Evolutionary conservation across 2,329 filamentous ascomycete genomes (phyloP).

Genomic region (Proliferodiscus dingleyae): DNA sequence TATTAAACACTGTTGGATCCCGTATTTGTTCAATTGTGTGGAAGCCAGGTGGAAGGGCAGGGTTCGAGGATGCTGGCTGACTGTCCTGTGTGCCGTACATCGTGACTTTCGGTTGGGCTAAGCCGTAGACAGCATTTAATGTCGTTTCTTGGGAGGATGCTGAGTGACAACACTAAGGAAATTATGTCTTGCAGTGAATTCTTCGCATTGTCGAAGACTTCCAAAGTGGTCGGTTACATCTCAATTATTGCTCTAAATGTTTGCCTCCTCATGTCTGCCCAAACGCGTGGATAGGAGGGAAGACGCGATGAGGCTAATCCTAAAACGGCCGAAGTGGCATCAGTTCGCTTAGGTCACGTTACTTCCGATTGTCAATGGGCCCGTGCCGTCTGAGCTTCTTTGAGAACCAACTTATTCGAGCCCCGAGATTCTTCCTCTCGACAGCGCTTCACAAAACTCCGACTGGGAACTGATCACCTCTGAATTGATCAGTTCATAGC

Average conservation of each 20-base stretch:
- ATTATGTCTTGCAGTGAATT: no score
- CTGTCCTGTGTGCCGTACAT: conserved; percentile 5
- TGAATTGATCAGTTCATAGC: conserved; percentile 11
- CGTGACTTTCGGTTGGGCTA: not conserved
- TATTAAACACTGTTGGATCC: no score
- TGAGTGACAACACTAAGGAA: no score
- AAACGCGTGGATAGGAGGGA: conserved; percentile 1
- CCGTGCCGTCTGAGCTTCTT: conserved; percentile 13
- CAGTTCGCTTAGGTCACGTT: no score
- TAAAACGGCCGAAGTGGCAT: no score
- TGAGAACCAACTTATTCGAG: conserved; percentile 19
- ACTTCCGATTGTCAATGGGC: no score
- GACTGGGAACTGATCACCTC: conserved; percentile 13
- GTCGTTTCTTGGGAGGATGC: no score
- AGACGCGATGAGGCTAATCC: conserved; percentile 15
- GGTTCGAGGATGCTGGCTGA: not conserved
- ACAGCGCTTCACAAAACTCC: conserved; percentile 4
- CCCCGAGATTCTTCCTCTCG: conserved; percentile 6
- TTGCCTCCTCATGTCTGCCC: not conserved
- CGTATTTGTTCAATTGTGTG: conserved; percentile 36
- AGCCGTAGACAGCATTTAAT: no score
- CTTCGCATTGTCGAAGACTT: no score
- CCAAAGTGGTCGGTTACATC: no score
- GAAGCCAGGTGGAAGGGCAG: conserved; percentile 38
- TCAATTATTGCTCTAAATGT: not conserved